A percentile compares a stretch with the other conserved stretches of the same genome.
phyloP scores from a whole-genome alignment of 1,284 basidiomycete genomes.

The Lignosus rhinocerotis region DNA sequence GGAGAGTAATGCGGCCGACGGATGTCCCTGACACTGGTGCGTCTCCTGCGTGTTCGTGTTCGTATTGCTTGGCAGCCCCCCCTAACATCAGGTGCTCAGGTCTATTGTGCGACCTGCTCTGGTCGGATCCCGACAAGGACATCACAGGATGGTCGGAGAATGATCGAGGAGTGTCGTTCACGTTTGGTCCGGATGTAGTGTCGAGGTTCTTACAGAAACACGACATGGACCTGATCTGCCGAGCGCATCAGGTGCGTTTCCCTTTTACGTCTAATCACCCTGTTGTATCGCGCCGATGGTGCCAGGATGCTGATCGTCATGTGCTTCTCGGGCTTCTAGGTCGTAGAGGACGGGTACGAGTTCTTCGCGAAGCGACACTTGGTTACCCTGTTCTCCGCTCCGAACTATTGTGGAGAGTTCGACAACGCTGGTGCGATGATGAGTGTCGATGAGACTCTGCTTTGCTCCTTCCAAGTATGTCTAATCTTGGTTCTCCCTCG shows the following conservation, averaged over 20 bases:
- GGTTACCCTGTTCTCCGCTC: conserved; percentile 96
- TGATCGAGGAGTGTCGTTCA: conserved; percentile 96
- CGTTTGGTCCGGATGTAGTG: conserved; percentile 98
- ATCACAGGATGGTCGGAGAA: conserved; percentile 99
- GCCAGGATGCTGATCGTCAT: background rate
- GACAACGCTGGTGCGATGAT: conserved; percentile 99
- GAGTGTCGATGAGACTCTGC: conserved; percentile 97
- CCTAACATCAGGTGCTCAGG: conserved; percentile 45
- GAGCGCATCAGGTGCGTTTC: conserved; percentile 87
- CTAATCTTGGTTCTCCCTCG: background rate
- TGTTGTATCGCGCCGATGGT: background rate
- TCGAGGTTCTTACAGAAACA: conserved; percentile 98
- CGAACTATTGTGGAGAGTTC: conserved; percentile 98
- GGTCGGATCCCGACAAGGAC: conserved; percentile 99
- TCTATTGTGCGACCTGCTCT: conserved; percentile 93
- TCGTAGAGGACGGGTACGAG: conserved; percentile 99
- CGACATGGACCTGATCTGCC: conserved; percentile 99
- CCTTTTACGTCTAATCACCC: background rate
- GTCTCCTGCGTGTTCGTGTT: conserved; percentile 28
- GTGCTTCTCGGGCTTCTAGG: conserved; percentile 45
- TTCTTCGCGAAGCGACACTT: conserved; percentile 98
- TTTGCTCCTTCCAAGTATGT: conserved; percentile 97
- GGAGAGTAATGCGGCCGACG: conserved; percentile 98
- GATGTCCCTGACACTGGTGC: conserved; percentile 97
- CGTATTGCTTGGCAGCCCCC: background rate